Percentiles rank a stretch among this genome's conserved stretches.
phyloP scores from a whole-genome alignment of 495 filamentous ascomycete genomes.

The Pseudomonodictys pantanalensis region DNA sequence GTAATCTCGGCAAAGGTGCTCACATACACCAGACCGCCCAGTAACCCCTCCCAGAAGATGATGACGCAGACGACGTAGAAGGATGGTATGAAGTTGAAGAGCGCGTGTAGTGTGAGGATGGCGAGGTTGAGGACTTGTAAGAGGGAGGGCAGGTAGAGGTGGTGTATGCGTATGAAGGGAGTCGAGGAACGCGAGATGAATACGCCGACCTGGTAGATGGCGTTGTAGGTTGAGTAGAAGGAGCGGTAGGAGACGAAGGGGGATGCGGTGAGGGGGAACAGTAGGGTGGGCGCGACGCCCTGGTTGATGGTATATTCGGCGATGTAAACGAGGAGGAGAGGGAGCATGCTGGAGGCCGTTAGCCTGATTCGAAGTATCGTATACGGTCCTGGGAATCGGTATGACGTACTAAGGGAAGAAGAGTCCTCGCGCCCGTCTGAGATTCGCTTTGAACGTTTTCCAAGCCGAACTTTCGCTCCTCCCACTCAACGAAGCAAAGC shows the following conservation, averaged over 20 bases:
- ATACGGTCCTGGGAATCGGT: background rate
- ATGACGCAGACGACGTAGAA: slow-evolving; percentile 79
- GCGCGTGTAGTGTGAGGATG: slow-evolving; percentile 68
- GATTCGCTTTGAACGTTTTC: slow-evolving; percentile 48
- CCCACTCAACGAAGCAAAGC: slow-evolving; percentile 12
- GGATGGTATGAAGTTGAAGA: slow-evolving; percentile 74
- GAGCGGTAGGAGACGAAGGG: slow-evolving; percentile 79
- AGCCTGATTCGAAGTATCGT: background rate
- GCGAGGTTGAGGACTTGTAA: slow-evolving; percentile 78
- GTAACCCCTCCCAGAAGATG: slow-evolving; percentile 92
- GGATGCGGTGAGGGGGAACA: slow-evolving; percentile 72
- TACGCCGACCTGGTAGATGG: slow-evolving; percentile 90
- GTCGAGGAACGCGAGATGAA: slow-evolving; percentile 90
- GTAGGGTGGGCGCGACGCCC: slow-evolving; percentile 80
- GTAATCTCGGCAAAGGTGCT: slow-evolving; percentile 93
- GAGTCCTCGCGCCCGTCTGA: slow-evolving; percentile 52
- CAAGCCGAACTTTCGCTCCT: slow-evolving; percentile 14
- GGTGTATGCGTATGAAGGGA: slow-evolving; percentile 77
- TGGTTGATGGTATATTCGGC: slow-evolving; percentile 97
- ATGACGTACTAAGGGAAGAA: slow-evolving; percentile 65
- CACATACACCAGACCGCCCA: slow-evolving; percentile 90
- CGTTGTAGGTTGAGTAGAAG: slow-evolving; percentile 91
- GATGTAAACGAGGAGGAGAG: slow-evolving; percentile 85
- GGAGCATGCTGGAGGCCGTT: slow-evolving; percentile 70
- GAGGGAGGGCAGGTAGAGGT: slow-evolving; percentile 78